phyloP scores from a whole-genome alignment of 805 yeast species.

The Schizosaccharomyces lindneri region DNA sequence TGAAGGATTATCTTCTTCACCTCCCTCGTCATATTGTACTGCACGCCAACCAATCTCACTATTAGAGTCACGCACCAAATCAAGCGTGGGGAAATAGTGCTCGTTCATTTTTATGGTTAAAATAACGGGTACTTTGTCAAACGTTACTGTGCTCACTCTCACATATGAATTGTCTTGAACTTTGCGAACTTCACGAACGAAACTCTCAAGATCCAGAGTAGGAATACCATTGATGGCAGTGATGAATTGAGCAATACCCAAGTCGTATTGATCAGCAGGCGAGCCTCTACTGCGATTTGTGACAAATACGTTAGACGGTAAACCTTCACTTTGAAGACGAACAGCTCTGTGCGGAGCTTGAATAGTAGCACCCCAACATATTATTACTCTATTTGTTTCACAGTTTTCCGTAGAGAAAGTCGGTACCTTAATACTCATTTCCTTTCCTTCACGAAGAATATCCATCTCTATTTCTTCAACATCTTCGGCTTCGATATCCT shows the following conservation, averaged over 20 bases:
- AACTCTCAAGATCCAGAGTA: slow-evolving; percentile 45
- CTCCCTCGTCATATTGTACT: not conserved
- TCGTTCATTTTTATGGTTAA: slow-evolving; percentile 65
- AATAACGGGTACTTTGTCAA: slow-evolving; percentile 71
- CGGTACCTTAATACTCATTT: slow-evolving; percentile 34
- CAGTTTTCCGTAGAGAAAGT: slow-evolving; percentile 34
- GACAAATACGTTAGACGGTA: slow-evolving; percentile 70
- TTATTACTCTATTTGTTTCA: slow-evolving; percentile 39
- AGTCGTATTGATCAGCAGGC: slow-evolving; percentile 52
- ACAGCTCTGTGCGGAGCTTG: slow-evolving; percentile 89
- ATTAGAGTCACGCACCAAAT: slow-evolving; percentile 12
- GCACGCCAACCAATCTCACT: not conserved
- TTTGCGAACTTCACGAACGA: slow-evolving; percentile 36
- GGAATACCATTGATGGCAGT: slow-evolving; percentile 66
- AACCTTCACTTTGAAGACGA: slow-evolving; percentile 48
- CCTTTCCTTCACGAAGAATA: slow-evolving; percentile 46
- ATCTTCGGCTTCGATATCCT: slow-evolving; percentile 34
- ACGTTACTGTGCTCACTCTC: slow-evolving; percentile 55
- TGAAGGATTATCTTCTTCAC: not conserved
- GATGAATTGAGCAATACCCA: slow-evolving; percentile 57
- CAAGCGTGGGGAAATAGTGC: slow-evolving; percentile 52
- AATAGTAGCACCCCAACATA: slow-evolving; percentile 63
- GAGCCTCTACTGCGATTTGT: slow-evolving; percentile 55
- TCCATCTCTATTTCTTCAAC: slow-evolving; percentile 14
- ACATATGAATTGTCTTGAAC: slow-evolving; percentile 64